phyloP scores from a whole-genome alignment of 371 early-diverging fungal species.

The Saksenaea vasiformis region DNA sequence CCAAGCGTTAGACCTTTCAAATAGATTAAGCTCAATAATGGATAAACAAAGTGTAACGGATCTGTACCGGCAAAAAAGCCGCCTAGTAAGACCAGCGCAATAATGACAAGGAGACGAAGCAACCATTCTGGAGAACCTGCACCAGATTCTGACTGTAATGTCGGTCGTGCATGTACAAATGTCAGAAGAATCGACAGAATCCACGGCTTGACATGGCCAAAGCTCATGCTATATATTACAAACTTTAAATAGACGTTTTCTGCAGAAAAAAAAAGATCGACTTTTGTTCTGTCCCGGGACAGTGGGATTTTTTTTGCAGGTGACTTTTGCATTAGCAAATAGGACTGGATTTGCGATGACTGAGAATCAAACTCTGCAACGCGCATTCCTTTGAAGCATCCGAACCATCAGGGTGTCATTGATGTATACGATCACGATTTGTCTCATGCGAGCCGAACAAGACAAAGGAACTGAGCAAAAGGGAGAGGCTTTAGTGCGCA shows the following conservation, averaged over 20 bases:
- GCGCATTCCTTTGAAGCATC: no score
- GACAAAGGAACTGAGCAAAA: no score
- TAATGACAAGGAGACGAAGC: conserved; percentile 30
- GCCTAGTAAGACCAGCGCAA: conserved; percentile 62
- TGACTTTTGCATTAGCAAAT: no score
- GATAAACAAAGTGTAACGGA: background rate
- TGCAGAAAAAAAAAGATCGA: no score
- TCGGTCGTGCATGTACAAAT: background rate
- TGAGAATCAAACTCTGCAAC: no score
- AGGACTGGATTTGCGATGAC: no score
- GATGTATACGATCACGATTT: no score
- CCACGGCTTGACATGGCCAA: background rate
- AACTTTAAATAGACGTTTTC: background rate
- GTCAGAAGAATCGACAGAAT: background rate
- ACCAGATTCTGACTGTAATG: background rate
- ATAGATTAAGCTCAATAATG: background rate
- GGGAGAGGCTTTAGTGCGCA: no score
- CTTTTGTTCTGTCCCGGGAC: no score
- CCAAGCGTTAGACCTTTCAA: conserved; percentile 79
- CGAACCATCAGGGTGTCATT: no score
- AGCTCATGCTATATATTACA: background rate
- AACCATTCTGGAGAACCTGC: background rate
- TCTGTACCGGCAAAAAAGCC: conserved; percentile 72
- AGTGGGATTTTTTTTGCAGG: no score
- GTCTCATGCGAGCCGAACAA: no score